Base-by-base conservation (phyloP, 2,329 filamentous ascomycete genomes). In the Pseudogymnoascus sp. region DNA sequence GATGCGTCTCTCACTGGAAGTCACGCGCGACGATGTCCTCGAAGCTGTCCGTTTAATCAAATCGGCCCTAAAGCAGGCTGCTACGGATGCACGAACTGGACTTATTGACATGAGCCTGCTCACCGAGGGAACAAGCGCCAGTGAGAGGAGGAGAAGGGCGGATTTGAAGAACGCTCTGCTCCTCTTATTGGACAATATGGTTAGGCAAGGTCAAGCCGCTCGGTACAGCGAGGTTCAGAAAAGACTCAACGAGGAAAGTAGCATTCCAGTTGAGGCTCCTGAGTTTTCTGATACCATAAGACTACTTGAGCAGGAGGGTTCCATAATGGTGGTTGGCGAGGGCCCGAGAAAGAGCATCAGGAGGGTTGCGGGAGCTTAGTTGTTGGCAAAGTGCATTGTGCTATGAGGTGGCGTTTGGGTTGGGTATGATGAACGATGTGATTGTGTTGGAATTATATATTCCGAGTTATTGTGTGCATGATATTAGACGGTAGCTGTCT, bases 31-130 rank as follows among this genome's bases (percentile, higher is more conserved):
- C 59, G 96, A 99, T 71, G 96, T 99, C 5, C 79, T 86, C 60
- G 95, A 99, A 78, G 93, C 95, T 0, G 91, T 96, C 56, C 89
- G 95, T 10, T 82, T 99, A 44, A 99, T 99, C 76, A 91, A 93
- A 72, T 90, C 88, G 0, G 95, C 96, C 1, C 85, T 99, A 72
- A 97, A 97, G 81, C 96, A 96, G 67, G 91, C 93, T 0, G 95
- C 95, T n/a, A 99, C 96, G 0, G 96, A 99, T 74, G 80, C 91
- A 0, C 83, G 96, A 70, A 91, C 88, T 0, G 95, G 95, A 63
- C 82, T 96, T 64, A 97, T 99, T 71, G 95, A 99, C 74, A 97
- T 99, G 95, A 89, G 90, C 63, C 80, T 99, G 59, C 81, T 99
- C 66, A 97, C 93, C 0, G 95, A 97, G 73, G 95, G 95, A n/a